Conservation (phyloP, 2,329 filamentous ascomycete genomes). For the Knufia petricola region DNA sequence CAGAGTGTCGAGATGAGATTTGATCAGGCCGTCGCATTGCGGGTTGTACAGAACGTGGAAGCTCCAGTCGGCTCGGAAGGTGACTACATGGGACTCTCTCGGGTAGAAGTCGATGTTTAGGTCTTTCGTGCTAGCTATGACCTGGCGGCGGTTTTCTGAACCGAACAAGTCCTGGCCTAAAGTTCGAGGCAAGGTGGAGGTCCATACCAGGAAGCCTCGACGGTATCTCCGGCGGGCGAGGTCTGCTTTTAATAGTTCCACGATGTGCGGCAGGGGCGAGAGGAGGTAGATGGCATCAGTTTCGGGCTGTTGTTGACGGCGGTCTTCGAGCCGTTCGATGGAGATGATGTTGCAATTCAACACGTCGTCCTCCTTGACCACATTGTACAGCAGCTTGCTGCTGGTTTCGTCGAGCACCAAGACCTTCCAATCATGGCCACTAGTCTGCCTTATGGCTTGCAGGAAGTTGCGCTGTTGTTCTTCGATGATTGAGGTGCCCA, state of each 20-base stretch:
- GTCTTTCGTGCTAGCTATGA: conserved; percentile 69
- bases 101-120: conserved; percentile 84
- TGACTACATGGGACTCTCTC: conserved; percentile 80
- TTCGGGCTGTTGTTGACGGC: conserved; percentile 68
- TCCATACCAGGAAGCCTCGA: conserved; percentile 77
- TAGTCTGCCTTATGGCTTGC: conserved; percentile 21
- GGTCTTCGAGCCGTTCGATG: conserved; percentile 87
- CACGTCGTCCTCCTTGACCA: conserved; percentile 90
- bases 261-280: conserved; percentile 73
- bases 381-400: conserved; percentile 79
- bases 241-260: conserved; percentile 89
- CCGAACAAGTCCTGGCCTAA: conserved; percentile 65
- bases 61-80: conserved; percentile 90
- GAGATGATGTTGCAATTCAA: conserved; percentile 95
- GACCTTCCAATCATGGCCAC: conserved; percentile 69
- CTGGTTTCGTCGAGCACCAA: conserved; percentile 78
- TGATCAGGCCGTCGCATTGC: conserved; percentile 72
- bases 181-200: conserved; percentile 57
- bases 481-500: conserved; percentile 77
- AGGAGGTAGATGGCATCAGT: conserved; percentile 95
- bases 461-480: conserved; percentile 52
- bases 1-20: conserved; percentile 70
- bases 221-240: conserved; percentile 76
- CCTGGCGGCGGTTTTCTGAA: conserved; percentile 55
- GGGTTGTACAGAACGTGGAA: conserved; percentile 90